These are phyloP conservation scores for Houttuynia cordata DNA, from an alignment of 164 flowering plant genomes.

Conservation along the genomic window DNA sequence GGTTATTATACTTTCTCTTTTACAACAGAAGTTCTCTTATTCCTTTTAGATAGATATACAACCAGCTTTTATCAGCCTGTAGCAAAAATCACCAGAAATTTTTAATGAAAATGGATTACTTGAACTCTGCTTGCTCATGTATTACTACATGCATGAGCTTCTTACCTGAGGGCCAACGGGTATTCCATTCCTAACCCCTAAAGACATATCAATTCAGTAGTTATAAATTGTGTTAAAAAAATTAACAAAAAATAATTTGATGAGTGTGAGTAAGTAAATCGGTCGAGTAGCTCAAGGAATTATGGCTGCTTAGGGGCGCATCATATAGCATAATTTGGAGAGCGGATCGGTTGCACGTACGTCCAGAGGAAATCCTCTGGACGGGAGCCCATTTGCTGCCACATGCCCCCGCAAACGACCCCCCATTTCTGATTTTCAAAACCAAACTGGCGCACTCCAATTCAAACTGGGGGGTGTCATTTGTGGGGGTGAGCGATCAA, in stretches of 20 bases:
- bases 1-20: constrained; percentile 12
- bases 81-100: not conserved
- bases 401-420: too few relatives aligned
- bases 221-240: not conserved
- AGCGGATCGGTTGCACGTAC: too few relatives aligned
- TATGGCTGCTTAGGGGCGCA: not conserved
- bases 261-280: constrained; percentile 7
- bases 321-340: constrained; percentile 25
- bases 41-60: constrained; percentile 19
- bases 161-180: constrained; percentile 5
- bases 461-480: too few relatives aligned
- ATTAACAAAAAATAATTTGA: not conserved
- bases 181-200: constrained; percentile 2
- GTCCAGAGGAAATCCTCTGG: too few relatives aligned
- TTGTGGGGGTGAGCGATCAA: too few relatives aligned
- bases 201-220: not conserved
- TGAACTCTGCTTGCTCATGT: too few relatives aligned
- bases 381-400: too few relatives aligned
- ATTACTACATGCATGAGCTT: not conserved
- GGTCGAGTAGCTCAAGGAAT: constrained; percentile 8
- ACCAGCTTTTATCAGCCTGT: constrained; percentile 16
- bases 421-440: too few relatives aligned
- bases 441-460: too few relatives aligned
- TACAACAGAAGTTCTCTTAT: constrained; percentile 13
- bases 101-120: too few relatives aligned